phyloP scores from a whole-genome alignment of 352 stramenopile species.

The Plasmopara viticola region DNA sequence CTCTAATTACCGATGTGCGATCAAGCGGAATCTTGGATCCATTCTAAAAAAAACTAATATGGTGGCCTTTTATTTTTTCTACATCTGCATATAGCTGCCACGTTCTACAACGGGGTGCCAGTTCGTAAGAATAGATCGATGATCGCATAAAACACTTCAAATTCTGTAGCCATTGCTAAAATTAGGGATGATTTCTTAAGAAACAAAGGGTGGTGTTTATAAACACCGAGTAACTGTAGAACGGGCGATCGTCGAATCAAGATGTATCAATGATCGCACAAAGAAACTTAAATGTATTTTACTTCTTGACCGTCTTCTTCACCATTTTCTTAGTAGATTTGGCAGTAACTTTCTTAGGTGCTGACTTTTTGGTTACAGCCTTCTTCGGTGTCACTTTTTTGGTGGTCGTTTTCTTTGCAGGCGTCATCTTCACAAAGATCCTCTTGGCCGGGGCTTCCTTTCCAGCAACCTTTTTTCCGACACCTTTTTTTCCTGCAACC shows the following conservation, averaged over 20 bases:
- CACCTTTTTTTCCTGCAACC: slow-evolving; percentile 53
- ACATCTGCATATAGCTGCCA: too few relatives aligned
- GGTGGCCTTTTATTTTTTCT: too few relatives aligned
- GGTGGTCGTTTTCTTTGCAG: slow-evolving; percentile 60
- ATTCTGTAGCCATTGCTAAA: background rate
- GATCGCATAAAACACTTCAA: too few relatives aligned
- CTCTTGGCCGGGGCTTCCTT: slow-evolving; percentile 74
- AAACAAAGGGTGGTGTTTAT: slow-evolving; percentile 77
- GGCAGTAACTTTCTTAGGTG: slow-evolving; percentile 41
- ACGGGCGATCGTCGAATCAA: slow-evolving; percentile 2
- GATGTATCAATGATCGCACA: slow-evolving; percentile 36
- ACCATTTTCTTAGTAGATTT: background rate
- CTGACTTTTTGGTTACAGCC: background rate
- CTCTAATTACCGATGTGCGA: background rate
- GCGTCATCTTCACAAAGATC: slow-evolving; percentile 51
- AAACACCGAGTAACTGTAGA: slow-evolving; percentile 70
- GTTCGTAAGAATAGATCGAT: too few relatives aligned
- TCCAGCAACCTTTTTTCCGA: slow-evolving; percentile 45
- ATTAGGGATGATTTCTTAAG: slow-evolving; percentile 25
- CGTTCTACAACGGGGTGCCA: too few relatives aligned
- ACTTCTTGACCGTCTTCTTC: slow-evolving; percentile 40
- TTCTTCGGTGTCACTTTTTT: slow-evolving; percentile 27
- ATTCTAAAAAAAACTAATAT: too few relatives aligned
- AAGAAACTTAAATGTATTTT: slow-evolving; percentile 18
- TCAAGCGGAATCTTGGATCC: too few relatives aligned